These are phyloP conservation scores for Periconia digitata DNA, from an alignment of 2,329 filamentous ascomycete genomes.

Conservation along the genomic window DNA sequence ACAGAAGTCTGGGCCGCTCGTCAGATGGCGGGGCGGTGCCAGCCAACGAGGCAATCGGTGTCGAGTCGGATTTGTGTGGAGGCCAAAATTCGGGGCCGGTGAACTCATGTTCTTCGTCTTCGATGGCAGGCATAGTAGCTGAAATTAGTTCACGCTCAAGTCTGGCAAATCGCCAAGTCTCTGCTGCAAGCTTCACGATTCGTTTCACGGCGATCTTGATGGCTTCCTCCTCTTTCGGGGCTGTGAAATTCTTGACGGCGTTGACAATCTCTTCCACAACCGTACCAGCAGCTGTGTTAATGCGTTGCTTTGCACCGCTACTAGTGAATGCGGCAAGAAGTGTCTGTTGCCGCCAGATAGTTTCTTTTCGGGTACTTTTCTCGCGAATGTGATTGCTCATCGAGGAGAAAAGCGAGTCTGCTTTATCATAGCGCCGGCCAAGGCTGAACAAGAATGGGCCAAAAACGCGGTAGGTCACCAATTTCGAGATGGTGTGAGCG, in stretches of 20 bases:
- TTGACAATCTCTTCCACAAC: constrained; percentile 61
- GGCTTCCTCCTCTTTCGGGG: constrained; percentile 53
- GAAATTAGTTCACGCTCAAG: constrained; percentile 59
- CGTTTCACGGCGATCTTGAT: constrained; percentile 54
- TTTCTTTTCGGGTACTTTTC: constrained; percentile 59
- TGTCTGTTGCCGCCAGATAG: constrained; percentile 61
- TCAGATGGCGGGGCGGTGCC: constrained; percentile 26
- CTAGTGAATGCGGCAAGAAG: constrained; percentile 60
- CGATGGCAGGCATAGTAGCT: constrained; percentile 50
- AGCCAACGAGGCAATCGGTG: constrained; percentile 29
- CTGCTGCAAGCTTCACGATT: constrained; percentile 60
- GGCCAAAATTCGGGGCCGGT: constrained; percentile 38
- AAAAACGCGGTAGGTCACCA: constrained; percentile 59
- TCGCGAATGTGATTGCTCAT: constrained; percentile 59
- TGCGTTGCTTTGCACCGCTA: constrained; percentile 58
- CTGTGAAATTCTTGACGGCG: constrained; percentile 56
- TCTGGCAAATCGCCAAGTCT: constrained; percentile 61
- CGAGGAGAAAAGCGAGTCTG: constrained; percentile 57
- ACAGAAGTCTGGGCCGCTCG: constrained; percentile 47
- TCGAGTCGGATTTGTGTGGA: constrained; percentile 35
- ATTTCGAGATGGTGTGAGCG: constrained; percentile 58
- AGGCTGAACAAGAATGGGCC: constrained; percentile 61
- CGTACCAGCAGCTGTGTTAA: constrained; percentile 57
- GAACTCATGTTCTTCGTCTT: constrained; percentile 37
- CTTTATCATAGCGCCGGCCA: constrained; percentile 56